Percentiles rank a stretch among this genome's conserved stretches.
Evolutionary conservation across 208 protist genomes (phyloP).

Genomic region (Wallacemonas collosoma): DNA sequence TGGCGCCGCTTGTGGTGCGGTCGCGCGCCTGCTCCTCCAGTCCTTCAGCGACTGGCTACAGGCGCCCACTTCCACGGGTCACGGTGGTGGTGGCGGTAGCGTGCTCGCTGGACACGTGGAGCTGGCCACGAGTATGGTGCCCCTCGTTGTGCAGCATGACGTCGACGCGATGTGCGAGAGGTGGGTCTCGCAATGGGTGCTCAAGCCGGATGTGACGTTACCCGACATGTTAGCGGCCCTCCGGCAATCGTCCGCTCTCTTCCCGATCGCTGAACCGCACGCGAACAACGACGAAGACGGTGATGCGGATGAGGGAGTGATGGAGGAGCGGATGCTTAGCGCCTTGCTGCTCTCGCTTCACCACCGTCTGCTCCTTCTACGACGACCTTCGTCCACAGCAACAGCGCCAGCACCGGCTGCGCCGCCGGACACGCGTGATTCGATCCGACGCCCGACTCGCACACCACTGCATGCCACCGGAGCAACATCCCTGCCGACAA

Average conservation of each 20-base stretch:
- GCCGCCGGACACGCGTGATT: too few relatives aligned
- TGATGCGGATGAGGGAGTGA: background rate
- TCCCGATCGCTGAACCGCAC: background rate
- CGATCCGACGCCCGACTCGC: background rate
- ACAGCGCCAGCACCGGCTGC: background rate
- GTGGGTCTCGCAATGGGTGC: conserved; percentile 16
- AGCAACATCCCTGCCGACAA: too few relatives aligned
- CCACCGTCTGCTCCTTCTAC: conserved; percentile 8
- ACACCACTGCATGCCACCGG: background rate
- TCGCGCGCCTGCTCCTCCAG: conserved; percentile 8
- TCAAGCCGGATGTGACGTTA: conserved; percentile 1
- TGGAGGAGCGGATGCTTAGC: background rate
- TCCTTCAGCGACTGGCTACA: conserved; percentile 1
- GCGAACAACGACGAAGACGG: background rate
- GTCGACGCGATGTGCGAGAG: background rate
- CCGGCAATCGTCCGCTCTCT: background rate
- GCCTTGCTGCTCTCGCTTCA: conserved; percentile 6
- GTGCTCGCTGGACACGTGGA: background rate
- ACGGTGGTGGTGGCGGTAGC: too few relatives aligned
- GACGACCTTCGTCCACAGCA: background rate
- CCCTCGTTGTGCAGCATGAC: background rate
- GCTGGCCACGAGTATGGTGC: conserved; percentile 3
- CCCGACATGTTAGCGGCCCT: conserved; percentile 17
- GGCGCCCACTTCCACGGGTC: background rate
- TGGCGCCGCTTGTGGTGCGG: background rate